phyloP scores from a whole-genome alignment of 2,329 filamentous ascomycete genomes.

The Calonectria pauciramosa region DNA sequence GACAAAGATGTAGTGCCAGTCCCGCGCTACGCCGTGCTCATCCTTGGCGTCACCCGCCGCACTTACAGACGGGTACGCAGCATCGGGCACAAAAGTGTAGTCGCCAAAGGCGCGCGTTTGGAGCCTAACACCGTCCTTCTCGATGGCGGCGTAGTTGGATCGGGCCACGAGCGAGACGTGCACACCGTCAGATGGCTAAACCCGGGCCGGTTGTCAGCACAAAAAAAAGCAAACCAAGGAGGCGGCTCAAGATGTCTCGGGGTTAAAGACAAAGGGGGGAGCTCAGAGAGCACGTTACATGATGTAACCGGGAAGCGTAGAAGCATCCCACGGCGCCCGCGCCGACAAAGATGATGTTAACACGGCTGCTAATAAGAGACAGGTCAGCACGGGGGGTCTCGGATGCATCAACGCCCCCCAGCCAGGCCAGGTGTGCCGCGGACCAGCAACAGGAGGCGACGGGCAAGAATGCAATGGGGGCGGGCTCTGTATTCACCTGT shows the following conservation, averaged over 20 bases:
- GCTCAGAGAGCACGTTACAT: constrained; percentile 55
- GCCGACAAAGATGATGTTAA: constrained; percentile 76
- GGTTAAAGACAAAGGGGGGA: not conserved
- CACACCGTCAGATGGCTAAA: constrained; percentile 63
- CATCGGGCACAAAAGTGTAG: constrained; percentile 73
- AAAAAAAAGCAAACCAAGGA: constrained; percentile 13
- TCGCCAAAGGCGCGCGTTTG: constrained; percentile 76
- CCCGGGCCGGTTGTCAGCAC: constrained; percentile 24
- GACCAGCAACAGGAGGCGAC: not conserved
- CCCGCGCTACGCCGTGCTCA: constrained; percentile 36
- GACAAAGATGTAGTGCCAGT: constrained; percentile 75
- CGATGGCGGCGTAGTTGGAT: constrained; percentile 78
- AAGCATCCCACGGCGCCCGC: constrained; percentile 81
- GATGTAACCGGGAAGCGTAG: constrained; percentile 77
- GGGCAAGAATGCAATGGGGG: not conserved
- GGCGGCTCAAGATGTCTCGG: constrained; percentile 11
- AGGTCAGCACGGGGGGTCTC: constrained; percentile 29
- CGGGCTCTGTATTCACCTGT: constrained; percentile 14
- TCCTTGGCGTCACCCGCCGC: constrained; percentile 59
- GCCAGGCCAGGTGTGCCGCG: not conserved
- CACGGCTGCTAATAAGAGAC: constrained; percentile 36
- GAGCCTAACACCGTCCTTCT: constrained; percentile 72
- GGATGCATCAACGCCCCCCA: constrained; percentile 5
- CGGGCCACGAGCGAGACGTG: constrained; percentile 79
- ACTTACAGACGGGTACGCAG: constrained; percentile 72